Percentiles rank a stretch among this genome's conserved stretches.
These are phyloP conservation scores for Naematelia aurantialba DNA, from an alignment of 768 basidiomycete species.

Conservation along the genomic window DNA sequence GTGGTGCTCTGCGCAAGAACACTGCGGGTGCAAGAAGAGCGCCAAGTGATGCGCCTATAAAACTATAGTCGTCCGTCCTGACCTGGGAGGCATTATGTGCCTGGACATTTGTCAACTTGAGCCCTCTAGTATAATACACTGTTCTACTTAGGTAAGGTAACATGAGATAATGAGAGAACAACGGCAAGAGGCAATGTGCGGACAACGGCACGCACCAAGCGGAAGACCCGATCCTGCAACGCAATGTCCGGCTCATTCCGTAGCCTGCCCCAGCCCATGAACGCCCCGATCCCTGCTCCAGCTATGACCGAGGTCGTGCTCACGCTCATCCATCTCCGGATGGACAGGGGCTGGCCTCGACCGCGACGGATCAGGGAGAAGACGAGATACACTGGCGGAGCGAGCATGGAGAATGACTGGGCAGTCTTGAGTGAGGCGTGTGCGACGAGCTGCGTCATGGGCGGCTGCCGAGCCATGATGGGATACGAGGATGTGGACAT, in stretches of 20 bases:
- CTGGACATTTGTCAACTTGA: constrained; percentile 8
- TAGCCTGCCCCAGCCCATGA: constrained; percentile 26
- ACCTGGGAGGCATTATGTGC: constrained; percentile 30
- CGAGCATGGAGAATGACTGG: constrained; percentile 35
- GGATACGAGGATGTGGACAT: constrained; percentile 31
- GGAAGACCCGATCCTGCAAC: constrained; percentile 25
- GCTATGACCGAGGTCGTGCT: constrained; percentile 16
- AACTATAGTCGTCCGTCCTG: constrained; percentile 44
- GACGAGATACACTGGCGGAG: constrained; percentile 40
- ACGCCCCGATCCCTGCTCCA: constrained; percentile 26
- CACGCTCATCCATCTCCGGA: constrained; percentile 30
- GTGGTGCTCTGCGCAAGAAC: constrained; percentile 42
- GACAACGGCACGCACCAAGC: constrained; percentile 32
- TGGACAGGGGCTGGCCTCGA: constrained; percentile 25
- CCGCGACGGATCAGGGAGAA: constrained; percentile 24
- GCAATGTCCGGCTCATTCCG: constrained; percentile 29
- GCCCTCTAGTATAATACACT: too few species aligned
- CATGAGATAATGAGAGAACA: neutral
- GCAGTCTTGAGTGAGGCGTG: constrained; percentile 43
- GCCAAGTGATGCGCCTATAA: constrained; percentile 41
- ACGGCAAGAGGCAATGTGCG: neutral
- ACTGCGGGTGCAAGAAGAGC: constrained; percentile 42
- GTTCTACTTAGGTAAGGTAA: neutral
- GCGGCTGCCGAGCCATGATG: constrained; percentile 17
- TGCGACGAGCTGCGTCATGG: constrained; percentile 34